Percentiles rank a stretch among this genome's conserved stretches.
phyloP scores from a whole-genome alignment of 2,329 filamentous ascomycete genomes.

The Xylariaceae sp. region DNA sequence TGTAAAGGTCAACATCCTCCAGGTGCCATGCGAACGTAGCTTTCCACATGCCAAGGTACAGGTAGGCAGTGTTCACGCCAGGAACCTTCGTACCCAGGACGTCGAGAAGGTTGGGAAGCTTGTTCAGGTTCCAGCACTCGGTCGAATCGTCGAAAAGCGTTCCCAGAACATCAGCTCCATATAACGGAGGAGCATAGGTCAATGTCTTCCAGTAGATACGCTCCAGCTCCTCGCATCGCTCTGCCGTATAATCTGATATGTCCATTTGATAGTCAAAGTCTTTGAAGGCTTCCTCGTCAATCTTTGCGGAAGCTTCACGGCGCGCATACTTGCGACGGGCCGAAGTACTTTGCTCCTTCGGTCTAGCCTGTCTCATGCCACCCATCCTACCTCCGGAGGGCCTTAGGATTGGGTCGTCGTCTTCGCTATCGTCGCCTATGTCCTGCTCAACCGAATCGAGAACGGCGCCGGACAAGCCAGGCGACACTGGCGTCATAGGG shows the following conservation, averaged over 20 bases:
- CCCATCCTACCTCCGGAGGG: constrained; percentile 44
- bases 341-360: constrained; percentile 69
- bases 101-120: constrained; percentile 87
- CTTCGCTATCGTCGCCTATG: constrained; percentile 39
- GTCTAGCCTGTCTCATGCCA: constrained; percentile 44
- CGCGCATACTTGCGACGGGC: constrained; percentile 82
- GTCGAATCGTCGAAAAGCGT: constrained; percentile 86
- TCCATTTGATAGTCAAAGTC: constrained; percentile 88
- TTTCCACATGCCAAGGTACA: constrained; percentile 99
- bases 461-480: constrained; percentile 36
- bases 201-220: constrained; percentile 95
- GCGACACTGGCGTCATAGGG: constrained; percentile 56
- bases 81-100: constrained; percentile 93
- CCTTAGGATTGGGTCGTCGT: constrained; percentile 37
- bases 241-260: constrained; percentile 79
- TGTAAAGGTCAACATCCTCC: constrained; percentile 97
- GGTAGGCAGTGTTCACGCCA: constrained; percentile 94
- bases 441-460: constrained; percentile 49
- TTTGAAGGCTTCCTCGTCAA: constrained; percentile 88
- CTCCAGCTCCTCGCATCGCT: constrained; percentile 91
- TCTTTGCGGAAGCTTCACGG: constrained; percentile 67
- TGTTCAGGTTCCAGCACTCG: constrained; percentile 88
- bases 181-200: constrained; percentile 90
- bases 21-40: constrained; percentile 98
- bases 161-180: constrained; percentile 93